phyloP scores from a whole-genome alignment of 1,284 basidiomycete species.

The Pisolithus thermaeus region DNA sequence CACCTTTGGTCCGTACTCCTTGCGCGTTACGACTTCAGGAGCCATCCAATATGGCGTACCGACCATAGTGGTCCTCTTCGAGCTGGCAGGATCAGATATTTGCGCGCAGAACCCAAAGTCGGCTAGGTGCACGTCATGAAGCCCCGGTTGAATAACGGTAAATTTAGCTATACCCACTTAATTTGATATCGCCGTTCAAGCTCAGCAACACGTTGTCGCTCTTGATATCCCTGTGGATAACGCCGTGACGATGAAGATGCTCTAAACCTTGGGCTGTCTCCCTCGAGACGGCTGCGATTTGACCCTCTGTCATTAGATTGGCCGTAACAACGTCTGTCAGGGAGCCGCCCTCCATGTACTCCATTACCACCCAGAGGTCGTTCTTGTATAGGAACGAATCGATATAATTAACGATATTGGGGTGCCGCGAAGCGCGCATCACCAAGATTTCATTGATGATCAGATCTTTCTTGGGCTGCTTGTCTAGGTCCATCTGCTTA shows the following conservation, averaged over 20 bases:
- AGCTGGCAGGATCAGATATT: conserved; percentile 83
- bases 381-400: conserved; percentile 98
- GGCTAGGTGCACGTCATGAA: conserved; percentile 43
- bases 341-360: conserved; percentile 97
- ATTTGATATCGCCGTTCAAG: conserved; percentile 92
- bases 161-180: conserved; percentile 60
- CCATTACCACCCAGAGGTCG: conserved; percentile 99
- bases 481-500: conserved; percentile 99
- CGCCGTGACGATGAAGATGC: conserved; percentile 90
- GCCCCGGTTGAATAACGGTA: background rate
- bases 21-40: conserved; percentile 95
- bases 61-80: conserved; percentile 99
- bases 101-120: conserved; percentile 99
- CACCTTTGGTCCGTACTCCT: conserved; percentile 98
- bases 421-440: conserved; percentile 94
- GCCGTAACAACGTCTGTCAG: conserved; percentile 96
- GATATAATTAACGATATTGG: conserved; percentile 99
- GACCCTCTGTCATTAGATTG: conserved; percentile 92
- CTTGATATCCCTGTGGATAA: conserved; percentile 99
- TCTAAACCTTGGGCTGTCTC: conserved; percentile 90
- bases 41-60: conserved; percentile 99
- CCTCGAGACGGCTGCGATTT: conserved; percentile 90
- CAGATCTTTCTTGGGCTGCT: conserved; percentile 98
- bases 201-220: conserved; percentile 93
- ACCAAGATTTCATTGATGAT: conserved; percentile 99